A percentile compares a stretch with the other conserved stretches of the same genome.
Conservation (phyloP, 805 yeast genomes). For the Kodamaea kaohsiungensis region DNA sequence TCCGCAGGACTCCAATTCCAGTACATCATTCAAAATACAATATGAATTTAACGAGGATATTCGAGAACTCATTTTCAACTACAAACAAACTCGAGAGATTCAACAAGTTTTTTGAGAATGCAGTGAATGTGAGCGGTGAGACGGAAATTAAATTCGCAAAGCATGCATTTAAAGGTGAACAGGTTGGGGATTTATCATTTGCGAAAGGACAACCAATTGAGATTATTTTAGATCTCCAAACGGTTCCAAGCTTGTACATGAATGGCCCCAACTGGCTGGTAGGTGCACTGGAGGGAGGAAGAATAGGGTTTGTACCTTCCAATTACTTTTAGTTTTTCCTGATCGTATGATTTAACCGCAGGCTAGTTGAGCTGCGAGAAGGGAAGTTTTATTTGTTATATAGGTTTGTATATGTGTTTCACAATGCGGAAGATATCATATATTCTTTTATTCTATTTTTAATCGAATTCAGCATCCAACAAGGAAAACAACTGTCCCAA, state of each 20-base stretch:
- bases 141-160: conserved; percentile 16
- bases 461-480: conserved; percentile 42
- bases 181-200: conserved; percentile 41
- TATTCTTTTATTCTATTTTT: conserved; percentile 2
- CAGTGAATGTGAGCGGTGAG: conserved; percentile 9
- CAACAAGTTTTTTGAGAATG: conserved; percentile 22
- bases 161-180: conserved; percentile 29
- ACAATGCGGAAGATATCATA: too few species aligned
- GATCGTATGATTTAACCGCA: not conserved
- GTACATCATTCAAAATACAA: conserved; percentile 10
- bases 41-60: conserved; percentile 11
- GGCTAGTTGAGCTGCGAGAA: not conserved
- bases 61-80: conserved; percentile 20
- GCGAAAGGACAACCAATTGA: conserved; percentile 33
- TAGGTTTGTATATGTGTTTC: not conserved
- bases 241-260: conserved; percentile 20
- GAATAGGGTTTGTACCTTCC: conserved; percentile 40
- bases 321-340: conserved; percentile 5
- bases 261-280: conserved; percentile 34
- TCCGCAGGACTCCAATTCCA: conserved; percentile 30
- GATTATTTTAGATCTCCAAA: conserved; percentile 33
- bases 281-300: conserved; percentile 23
- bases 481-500: conserved; percentile 41
- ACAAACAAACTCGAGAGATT: conserved; percentile 29
- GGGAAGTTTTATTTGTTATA: conserved; percentile 3